Conservation (phyloP, 2,329 filamentous ascomycete genomes). For the Fusarium nodosum region DNA sequence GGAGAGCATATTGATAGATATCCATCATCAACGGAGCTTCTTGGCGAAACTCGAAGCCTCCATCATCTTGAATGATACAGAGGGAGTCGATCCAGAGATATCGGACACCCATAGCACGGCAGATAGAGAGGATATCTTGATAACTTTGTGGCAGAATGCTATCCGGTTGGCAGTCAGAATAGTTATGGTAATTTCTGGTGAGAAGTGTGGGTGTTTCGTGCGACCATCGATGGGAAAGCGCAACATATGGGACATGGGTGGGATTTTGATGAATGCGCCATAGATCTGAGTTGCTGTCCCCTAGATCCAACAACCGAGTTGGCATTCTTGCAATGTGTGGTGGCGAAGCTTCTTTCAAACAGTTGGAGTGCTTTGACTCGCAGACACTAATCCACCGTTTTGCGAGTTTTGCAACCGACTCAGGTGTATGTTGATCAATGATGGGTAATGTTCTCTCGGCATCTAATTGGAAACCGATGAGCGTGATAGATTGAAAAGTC, state of each 20-base stretch:
- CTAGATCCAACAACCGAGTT: accelerated
- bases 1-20: not conserved
- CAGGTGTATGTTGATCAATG: not conserved
- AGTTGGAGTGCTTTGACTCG: not conserved
- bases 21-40: not conserved
- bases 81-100: constrained; percentile 15
- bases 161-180: not conserved
- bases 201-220: accelerated
- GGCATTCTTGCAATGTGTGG: not conserved
- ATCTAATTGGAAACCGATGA: not conserved
- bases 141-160: not conserved
- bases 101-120: accelerated
- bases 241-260: not conserved
- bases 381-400: not conserved
- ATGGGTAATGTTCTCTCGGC: not conserved
- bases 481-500: accelerated
- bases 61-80: not conserved
- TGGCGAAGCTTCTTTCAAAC: not conserved
- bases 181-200: accelerated
- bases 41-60: accelerated
- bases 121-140: not conserved
- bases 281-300: accelerated
- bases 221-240: not conserved
- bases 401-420: not conserved
- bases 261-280: not conserved